Evolutionary conservation across 805 yeast genomes (phyloP).

Genomic region (Candida anglica): DNA sequence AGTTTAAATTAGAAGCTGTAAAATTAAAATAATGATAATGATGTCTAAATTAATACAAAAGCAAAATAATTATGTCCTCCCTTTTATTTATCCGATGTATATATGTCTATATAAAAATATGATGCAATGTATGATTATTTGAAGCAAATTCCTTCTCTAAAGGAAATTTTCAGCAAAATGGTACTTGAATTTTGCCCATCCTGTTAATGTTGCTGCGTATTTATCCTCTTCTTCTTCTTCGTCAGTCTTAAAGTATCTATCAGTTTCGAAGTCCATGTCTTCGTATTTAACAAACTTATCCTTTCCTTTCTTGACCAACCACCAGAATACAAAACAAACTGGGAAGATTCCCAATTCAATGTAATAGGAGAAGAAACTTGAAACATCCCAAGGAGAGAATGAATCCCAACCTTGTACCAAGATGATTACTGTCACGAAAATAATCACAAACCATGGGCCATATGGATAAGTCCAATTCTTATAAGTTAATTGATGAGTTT

Average conservation of each 20-base stretch:
- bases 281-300: conserved; percentile 39
- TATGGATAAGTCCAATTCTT: conserved; percentile 50
- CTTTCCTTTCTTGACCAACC: conserved; percentile 31
- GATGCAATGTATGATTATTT: too few species aligned
- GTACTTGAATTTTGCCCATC: conserved; percentile 40
- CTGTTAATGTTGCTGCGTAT: conserved; percentile 34
- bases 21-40: conserved; percentile 1
- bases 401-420: conserved; percentile 54
- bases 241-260: conserved; percentile 44
- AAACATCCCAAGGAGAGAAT: conserved; percentile 42
- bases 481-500: conserved; percentile 36
- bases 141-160: too few species aligned
- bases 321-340: conserved; percentile 38
- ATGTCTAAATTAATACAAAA: background rate
- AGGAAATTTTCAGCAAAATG: too few species aligned
- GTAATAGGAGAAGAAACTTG: conserved; percentile 42
- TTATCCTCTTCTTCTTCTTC: conserved; percentile 43
- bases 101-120: too few species aligned
- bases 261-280: conserved; percentile 53
- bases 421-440: conserved; percentile 40
- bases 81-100: background rate
- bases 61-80: background rate
- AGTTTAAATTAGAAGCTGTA: conserved; percentile 13
- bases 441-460: conserved; percentile 45
- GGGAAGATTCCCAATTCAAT: conserved; percentile 48